phyloP scores from a whole-genome alignment of 768 basidiomycete genomes.

The Daedaleopsis nitida region DNA sequence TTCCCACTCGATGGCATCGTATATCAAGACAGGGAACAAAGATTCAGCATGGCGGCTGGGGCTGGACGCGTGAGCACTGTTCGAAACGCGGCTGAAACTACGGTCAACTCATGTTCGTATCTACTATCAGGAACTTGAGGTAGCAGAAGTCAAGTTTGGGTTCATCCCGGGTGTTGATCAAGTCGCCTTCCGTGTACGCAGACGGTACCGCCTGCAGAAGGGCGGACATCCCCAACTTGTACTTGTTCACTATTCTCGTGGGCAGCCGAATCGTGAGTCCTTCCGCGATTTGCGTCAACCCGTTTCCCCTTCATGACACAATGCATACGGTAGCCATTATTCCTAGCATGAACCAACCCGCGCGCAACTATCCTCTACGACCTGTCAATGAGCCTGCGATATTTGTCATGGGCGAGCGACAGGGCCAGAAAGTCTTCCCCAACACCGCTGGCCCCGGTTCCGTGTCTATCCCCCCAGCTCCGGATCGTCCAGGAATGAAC shows the following conservation, averaged over 20 bases:
- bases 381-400: slow-evolving; percentile 65
- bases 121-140: slow-evolving; percentile 67
- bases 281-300: not conserved
- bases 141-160: slow-evolving; percentile 71
- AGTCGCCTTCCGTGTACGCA: slow-evolving; percentile 65
- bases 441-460: slow-evolving; percentile 14
- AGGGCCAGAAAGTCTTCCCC: slow-evolving; percentile 61
- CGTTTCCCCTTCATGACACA: not conserved
- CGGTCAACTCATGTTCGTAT: not conserved
- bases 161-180: slow-evolving; percentile 72
- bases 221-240: slow-evolving; percentile 75
- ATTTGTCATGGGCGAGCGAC: slow-evolving; percentile 72
- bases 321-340: slow-evolving; percentile 49
- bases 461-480: not conserved
- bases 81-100: not conserved
- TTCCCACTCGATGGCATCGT: slow-evolving; percentile 80
- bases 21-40: slow-evolving; percentile 72
- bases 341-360: slow-evolving; percentile 60
- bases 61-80: slow-evolving; percentile 51
- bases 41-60: slow-evolving; percentile 53
- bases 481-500: slow-evolving; percentile 18
- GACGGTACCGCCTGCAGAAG: slow-evolving; percentile 71
- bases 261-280: slow-evolving; percentile 58
- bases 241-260: slow-evolving; percentile 76
- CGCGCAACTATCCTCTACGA: slow-evolving; percentile 73